These are phyloP conservation scores for Coprinellus micaceus DNA, from an alignment of 768 basidiomycete species.

Conservation along the genomic window DNA sequence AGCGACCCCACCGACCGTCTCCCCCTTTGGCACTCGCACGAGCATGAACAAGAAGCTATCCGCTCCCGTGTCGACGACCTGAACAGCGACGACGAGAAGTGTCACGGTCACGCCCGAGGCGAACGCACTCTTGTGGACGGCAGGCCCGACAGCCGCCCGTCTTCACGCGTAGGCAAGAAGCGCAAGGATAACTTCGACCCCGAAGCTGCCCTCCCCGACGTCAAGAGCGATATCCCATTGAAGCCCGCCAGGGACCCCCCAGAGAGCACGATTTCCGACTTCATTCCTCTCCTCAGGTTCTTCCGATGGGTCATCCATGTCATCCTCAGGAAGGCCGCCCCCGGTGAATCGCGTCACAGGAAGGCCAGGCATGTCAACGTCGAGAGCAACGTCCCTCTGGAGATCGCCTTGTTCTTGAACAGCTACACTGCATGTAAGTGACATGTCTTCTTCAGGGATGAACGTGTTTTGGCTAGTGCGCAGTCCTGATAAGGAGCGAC, in stretches of 20 bases:
- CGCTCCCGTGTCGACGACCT: background rate
- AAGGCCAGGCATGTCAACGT: slow-evolving; percentile 31
- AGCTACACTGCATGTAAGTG: slow-evolving; percentile 43
- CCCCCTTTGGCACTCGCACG: slow-evolving; percentile 52
- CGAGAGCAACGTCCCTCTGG: slow-evolving; percentile 61
- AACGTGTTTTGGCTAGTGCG: background rate
- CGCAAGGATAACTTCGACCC: slow-evolving; percentile 37
- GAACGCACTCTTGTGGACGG: background rate
- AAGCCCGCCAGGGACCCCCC: slow-evolving; percentile 59
- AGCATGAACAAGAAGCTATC: background rate
- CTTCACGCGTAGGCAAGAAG: slow-evolving; percentile 10
- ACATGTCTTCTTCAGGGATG: background rate
- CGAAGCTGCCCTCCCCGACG: slow-evolving; percentile 38
- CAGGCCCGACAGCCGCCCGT: slow-evolving; percentile 16
- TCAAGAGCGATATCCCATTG: slow-evolving; percentile 34
- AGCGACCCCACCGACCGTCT: slow-evolving; percentile 41
- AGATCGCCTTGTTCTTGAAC: slow-evolving; percentile 54
- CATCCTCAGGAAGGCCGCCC: slow-evolving; percentile 20
- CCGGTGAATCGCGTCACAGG: slow-evolving; percentile 17
- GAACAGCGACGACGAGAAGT: slow-evolving; percentile 2
- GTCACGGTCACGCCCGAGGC: slow-evolving; percentile 6
- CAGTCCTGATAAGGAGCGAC: slow-evolving; percentile 41
- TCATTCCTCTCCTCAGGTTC: slow-evolving; percentile 49
- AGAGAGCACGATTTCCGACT: slow-evolving; percentile 41
- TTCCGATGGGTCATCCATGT: slow-evolving; percentile 41